A percentile compares a stretch with the other conserved stretches of the same genome.
Evolutionary conservation across 192 early-diverging fungal species (phyloP).

Genomic region (Neocallimastix lanati): DNA sequence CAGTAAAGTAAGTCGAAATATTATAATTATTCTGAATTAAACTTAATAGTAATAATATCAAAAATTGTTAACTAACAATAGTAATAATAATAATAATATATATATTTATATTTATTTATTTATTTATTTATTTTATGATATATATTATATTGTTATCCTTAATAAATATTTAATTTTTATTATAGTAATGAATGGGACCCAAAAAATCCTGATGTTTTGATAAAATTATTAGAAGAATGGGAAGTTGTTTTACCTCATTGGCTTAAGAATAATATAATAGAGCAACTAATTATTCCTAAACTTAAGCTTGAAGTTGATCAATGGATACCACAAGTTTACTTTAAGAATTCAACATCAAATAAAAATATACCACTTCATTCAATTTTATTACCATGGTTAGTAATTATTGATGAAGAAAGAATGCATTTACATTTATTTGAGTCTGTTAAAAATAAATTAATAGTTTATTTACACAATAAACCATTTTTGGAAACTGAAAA

Average conservation of each 20-base stretch:
- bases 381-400: neutral
- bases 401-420: neutral
- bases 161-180: neutral
- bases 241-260: conserved; percentile 40
- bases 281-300: conserved; percentile 68
- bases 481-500: neutral
- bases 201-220: conserved; percentile 41
- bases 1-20: conserved; percentile 47
- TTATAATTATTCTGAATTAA: too few relatives aligned
- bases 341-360: neutral
- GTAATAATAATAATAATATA: too few relatives aligned
- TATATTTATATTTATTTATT: too few relatives aligned
- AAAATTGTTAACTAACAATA: too few relatives aligned
- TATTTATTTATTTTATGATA: too few relatives aligned
- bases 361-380: neutral
- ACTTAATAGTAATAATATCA: too few relatives aligned
- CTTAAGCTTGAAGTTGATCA: conserved; percentile 33
- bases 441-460: neutral
- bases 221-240: conserved; percentile 55
- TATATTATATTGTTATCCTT: conserved; percentile 1
- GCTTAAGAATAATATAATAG: conserved; percentile 51
- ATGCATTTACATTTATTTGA: neutral
- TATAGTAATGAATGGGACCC: conserved; percentile 53
- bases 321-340: conserved; percentile 29
- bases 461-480: neutral